phyloP scores from a whole-genome alignment of 768 basidiomycete genomes.

The Agrocybe praecox region DNA sequence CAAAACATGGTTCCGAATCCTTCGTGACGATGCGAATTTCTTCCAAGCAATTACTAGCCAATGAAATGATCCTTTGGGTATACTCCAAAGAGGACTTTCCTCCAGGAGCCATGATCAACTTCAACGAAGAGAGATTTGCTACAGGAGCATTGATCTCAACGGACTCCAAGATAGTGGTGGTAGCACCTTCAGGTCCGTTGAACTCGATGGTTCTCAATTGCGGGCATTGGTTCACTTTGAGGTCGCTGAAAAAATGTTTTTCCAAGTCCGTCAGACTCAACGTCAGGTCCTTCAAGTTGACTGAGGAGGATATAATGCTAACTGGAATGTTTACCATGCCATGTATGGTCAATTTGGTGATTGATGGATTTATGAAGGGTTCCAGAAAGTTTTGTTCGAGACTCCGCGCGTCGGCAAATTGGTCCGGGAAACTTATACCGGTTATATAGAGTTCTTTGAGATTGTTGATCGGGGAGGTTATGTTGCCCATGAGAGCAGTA shows the following conservation, averaged over 20 bases:
- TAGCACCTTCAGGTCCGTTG: neutral
- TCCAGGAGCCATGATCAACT: neutral
- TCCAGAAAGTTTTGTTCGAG: constrained; percentile 5
- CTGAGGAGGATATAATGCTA: constrained; percentile 1
- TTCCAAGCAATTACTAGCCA: constrained; percentile 1
- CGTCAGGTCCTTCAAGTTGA: constrained; percentile 2
- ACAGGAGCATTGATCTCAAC: neutral
- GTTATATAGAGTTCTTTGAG: constrained; percentile 1
- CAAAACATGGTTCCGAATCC: neutral
- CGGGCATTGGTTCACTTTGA: neutral
- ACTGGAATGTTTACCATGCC: constrained; percentile 4
- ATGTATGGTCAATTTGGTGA: constrained; percentile 2
- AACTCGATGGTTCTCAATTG: neutral
- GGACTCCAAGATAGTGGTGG: neutral
- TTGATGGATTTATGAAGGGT: constrained; percentile 3
- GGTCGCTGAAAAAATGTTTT: neutral
- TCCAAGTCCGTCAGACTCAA: constrained; percentile 2
- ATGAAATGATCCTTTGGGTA: neutral
- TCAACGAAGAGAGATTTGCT: constrained; percentile 1
- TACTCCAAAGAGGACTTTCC: neutral
- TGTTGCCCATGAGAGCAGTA: neutral
- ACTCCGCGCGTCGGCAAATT: constrained; percentile 3
- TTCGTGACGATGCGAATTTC: constrained; percentile 1
- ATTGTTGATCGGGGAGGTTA: neutral
- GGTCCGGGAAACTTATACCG: constrained; percentile 4